These are phyloP conservation scores for Russula dissimulans DNA, from an alignment of 768 basidiomycete genomes.

Conservation along the genomic window DNA sequence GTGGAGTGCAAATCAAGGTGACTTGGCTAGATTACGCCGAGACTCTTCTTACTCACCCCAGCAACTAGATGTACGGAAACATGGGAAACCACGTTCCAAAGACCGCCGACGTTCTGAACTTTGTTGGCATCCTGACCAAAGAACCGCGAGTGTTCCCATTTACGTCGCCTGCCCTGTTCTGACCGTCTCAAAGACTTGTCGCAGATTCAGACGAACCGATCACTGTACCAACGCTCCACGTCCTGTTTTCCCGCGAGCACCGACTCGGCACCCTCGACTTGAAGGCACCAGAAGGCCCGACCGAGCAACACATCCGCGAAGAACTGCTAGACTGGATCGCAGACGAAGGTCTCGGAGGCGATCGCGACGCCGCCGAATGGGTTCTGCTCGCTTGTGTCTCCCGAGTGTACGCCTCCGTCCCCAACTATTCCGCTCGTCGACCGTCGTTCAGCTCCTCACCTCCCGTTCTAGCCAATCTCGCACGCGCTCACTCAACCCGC, in stretches of 20 bases:
- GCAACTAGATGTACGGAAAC: slow-evolving; percentile 48
- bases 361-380: slow-evolving; percentile 66
- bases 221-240: slow-evolving; percentile 58
- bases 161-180: not conserved
- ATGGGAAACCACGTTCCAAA: slow-evolving; percentile 38
- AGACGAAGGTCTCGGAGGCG: slow-evolving; percentile 56
- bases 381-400: slow-evolving; percentile 51
- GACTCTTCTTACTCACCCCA: slow-evolving; percentile 8
- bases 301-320: slow-evolving; percentile 31
- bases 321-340: slow-evolving; percentile 70
- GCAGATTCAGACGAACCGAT: slow-evolving; percentile 27
- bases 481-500: slow-evolving; percentile 55
- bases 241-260: slow-evolving; percentile 44
- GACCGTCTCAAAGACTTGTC: slow-evolving; percentile 25
- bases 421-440: not conserved
- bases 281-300: slow-evolving; percentile 11
- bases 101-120: slow-evolving; percentile 53
- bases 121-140: slow-evolving; percentile 63
- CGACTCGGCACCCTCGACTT: slow-evolving; percentile 24
- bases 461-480: slow-evolving; percentile 48
- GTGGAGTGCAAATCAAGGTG: slow-evolving; percentile 72
- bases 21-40: not conserved
- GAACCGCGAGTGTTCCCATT: slow-evolving; percentile 44
- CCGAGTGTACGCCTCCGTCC: slow-evolving; percentile 44
- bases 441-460: not conserved